Evolutionary conservation across 129 eudicot species (phyloP).

Genomic region (Arctium lappa): DNA sequence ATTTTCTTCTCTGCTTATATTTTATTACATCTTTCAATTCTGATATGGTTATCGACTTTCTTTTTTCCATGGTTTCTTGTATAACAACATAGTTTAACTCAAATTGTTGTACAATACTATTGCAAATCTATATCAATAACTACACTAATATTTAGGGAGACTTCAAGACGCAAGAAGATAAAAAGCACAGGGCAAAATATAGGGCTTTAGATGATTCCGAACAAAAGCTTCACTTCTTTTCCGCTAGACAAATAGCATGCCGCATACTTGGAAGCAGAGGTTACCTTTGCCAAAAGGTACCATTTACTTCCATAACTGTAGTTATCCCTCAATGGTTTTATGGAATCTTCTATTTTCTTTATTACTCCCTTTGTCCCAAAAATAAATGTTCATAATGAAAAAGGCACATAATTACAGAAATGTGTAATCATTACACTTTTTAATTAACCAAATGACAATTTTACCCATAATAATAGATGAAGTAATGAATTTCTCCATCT

Average conservation of each 20-base stretch:
- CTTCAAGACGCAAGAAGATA: constrained; percentile 71
- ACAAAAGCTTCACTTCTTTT: constrained; percentile 72
- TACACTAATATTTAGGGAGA: constrained; percentile 56
- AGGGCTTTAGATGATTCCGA: constrained; percentile 61
- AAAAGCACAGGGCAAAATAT: constrained; percentile 87
- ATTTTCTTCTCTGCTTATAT: not conserved
- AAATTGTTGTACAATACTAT: not conserved
- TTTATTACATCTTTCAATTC: not conserved
- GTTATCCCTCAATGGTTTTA: not conserved
- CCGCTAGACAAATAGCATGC: constrained; percentile 95
- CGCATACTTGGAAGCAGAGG: constrained; percentile 93
- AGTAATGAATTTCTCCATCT: not conserved
- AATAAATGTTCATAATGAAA: not conserved
- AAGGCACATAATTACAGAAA: not conserved
- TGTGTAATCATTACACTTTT: not conserved
- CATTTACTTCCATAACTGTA: not conserved
- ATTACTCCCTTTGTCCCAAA: not conserved
- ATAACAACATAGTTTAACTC: not conserved
- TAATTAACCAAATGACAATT: not conserved
- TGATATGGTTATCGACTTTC: not conserved
- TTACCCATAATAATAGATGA: not conserved
- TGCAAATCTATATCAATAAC: not conserved
- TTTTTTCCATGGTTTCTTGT: not conserved
- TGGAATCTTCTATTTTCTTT: not conserved
- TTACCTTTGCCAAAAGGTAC: constrained; percentile 94